phyloP scores from a whole-genome alignment of 768 basidiomycete species.

The Calvatia gigantea region DNA sequence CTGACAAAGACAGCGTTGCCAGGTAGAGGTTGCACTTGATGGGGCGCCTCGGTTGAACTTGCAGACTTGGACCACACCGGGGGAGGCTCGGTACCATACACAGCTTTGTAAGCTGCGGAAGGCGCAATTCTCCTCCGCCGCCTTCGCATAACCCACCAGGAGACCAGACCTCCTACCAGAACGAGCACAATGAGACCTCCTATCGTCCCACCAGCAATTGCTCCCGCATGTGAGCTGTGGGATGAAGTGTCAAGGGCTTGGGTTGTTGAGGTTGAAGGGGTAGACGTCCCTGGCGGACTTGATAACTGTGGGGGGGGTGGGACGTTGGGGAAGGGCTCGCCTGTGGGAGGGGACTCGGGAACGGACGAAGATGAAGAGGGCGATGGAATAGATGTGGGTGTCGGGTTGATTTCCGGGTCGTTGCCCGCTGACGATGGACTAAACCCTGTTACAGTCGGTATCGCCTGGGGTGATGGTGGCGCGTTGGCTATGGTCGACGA shows the following conservation, averaged over 20 bases:
- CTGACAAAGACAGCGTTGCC: conserved; percentile 1
- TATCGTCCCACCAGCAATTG: conserved; percentile 47
- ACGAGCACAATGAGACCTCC: conserved; percentile 34
- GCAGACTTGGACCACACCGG: not conserved
- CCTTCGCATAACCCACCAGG: conserved; percentile 20
- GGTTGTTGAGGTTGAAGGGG: not conserved
- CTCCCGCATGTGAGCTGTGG: conserved; percentile 26
- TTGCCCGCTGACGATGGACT: no score
- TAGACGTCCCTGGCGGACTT: not conserved
- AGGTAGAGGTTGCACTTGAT: not conserved
- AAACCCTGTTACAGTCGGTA: no score
- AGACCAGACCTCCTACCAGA: conserved; percentile 18
- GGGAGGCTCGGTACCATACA: conserved; percentile 11
- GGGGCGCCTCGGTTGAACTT: not conserved
- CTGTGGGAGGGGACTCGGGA: not conserved
- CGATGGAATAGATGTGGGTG: no score
- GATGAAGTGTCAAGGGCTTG: not conserved
- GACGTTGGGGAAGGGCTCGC: not conserved
- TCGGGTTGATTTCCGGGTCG: not conserved
- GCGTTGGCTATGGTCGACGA: no score
- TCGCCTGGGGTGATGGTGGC: no score
- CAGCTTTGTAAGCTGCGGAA: conserved; percentile 21
- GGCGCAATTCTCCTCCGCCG: conserved; percentile 21
- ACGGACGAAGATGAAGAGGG: no score
- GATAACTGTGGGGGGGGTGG: not conserved